phyloP scores from a whole-genome alignment of 2,329 filamentous ascomycete genomes.

The Trichoderma pleuroti region DNA sequence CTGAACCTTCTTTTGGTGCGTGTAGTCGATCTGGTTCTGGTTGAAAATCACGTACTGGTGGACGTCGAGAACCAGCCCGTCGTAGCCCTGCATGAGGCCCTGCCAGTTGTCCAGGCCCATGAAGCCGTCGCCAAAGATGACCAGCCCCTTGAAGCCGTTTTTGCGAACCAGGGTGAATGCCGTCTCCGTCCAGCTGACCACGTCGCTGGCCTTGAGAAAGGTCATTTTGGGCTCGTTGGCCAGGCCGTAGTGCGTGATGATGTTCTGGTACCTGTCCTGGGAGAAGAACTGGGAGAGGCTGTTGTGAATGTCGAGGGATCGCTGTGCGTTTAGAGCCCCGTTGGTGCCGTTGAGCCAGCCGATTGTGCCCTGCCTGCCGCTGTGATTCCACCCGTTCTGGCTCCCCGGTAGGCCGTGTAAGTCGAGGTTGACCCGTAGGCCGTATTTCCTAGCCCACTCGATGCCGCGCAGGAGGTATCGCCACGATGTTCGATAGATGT shows the following conservation, averaged over 20 bases:
- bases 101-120: conserved; percentile 89
- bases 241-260: conserved; percentile 89
- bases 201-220: conserved; percentile 59
- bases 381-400: conserved; percentile 98
- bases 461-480: conserved; percentile 88
- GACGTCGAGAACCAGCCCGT: conserved; percentile 83
- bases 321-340: conserved; percentile 71
- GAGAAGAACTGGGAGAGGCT: conserved; percentile 88
- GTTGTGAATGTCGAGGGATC: conserved; percentile 83
- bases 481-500: conserved; percentile 83
- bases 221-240: conserved; percentile 94
- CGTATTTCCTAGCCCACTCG: conserved; percentile 90
- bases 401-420: conserved; percentile 87
- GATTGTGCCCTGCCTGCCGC: conserved; percentile 75
- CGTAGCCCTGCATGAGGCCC: conserved; percentile 67
- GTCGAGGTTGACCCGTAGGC: conserved; percentile 88
- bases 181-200: conserved; percentile 74
- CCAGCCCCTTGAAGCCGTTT: conserved; percentile 68
- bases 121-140: conserved; percentile 95
- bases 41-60: conserved; percentile 99
- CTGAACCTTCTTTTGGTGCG: conserved; percentile 77
- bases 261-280: conserved; percentile 86
- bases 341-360: conserved; percentile 90
- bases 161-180: conserved; percentile 69
- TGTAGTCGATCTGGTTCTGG: conserved; percentile 74